These are phyloP conservation scores for Pleurotus giganteus DNA, from an alignment of 768 basidiomycete species.

Conservation along the genomic window DNA sequence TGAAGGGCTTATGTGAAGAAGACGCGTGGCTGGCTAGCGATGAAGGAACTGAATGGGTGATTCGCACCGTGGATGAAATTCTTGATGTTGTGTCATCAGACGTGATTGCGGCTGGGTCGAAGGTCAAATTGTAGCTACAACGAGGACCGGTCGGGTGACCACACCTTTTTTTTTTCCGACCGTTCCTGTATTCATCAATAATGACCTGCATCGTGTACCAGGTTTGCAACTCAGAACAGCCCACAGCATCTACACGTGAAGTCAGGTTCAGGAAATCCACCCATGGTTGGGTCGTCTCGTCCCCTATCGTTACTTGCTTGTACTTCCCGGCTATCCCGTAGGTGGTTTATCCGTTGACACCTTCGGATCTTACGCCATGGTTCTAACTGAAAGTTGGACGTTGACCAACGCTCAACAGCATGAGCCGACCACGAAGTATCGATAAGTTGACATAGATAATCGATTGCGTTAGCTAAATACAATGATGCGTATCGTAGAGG, in stretches of 20 bases:
- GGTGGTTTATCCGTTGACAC: slow-evolving; percentile 4
- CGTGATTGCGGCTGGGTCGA: slow-evolving; percentile 18
- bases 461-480: slow-evolving; percentile 1
- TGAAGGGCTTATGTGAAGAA: slow-evolving; percentile 58
- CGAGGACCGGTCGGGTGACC: slow-evolving; percentile 36
- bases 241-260: slow-evolving; percentile 36
- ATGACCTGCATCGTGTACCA: slow-evolving; percentile 37
- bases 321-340: slow-evolving; percentile 8
- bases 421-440: background rate
- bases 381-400: no score
- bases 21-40: slow-evolving; percentile 82
- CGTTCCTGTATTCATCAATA: slow-evolving; percentile 25
- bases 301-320: background rate
- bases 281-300: slow-evolving; percentile 2
- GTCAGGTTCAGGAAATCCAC: slow-evolving; percentile 12
- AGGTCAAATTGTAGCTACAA: slow-evolving; percentile 14
- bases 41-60: slow-evolving; percentile 87
- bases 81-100: slow-evolving; percentile 66
- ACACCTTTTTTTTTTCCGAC: slow-evolving; percentile 20
- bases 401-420: background rate
- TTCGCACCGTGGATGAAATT: slow-evolving; percentile 79
- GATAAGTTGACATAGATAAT: background rate
- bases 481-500: slow-evolving; percentile 10
- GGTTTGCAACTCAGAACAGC: slow-evolving; percentile 26
- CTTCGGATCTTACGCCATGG: slow-evolving; percentile 7